Evolutionary conservation across 2,329 filamentous ascomycete genomes (phyloP), one percentile per base, ranked within the genome.

Genomic region (Hymenoscyphus occultus): DNA sequence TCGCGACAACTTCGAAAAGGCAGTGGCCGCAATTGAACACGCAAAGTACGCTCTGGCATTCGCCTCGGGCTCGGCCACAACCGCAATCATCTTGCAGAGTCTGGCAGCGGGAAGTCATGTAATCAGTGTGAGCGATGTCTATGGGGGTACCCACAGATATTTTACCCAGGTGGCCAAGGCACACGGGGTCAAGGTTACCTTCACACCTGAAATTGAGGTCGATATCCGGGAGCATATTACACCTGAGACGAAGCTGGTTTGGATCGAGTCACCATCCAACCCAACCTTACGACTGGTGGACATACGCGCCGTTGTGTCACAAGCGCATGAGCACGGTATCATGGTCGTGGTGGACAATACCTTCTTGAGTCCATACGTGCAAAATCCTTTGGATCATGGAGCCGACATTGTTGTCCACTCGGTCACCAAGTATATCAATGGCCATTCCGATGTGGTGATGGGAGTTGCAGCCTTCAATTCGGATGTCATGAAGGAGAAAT

Each of bases 311-410:
- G 90, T 99, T 51, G 90, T 91, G 35, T 87, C 86, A 35, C 84
- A 90, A 63, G 95, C 95, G 19, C 95, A 98, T 78, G 83, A 89
- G 73, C 91, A 92, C 75, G 94, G 93, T 68, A 92, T 98, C 74
- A 83, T 92, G 76, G 95, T 99, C 56, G 95, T 99, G n/a, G 95
- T 99, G 54, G 95, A 99, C 82, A 99, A 99, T 82, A 99, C 95
- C 22, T 99, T 99, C 83, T 83, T 98, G 76, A 94, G 90, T 67
- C 95, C 95, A 39, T 99, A 98, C 77, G 86, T 99, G 59, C 95
- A 99, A 81, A 98, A 97, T 79, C 95, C 95, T 3, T 87, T 99
- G 64, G 90, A 96, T 76, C 92, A 94, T 76, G 95, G 95, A 72
- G 95, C 95, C 71, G 95, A 99, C 78, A 93, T 98, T 70, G 94